A percentile compares a stretch with the other conserved stretches of the same genome.
Conservation (phyloP, 805 yeast genomes). For the Metschnikowia gruessii region DNA sequence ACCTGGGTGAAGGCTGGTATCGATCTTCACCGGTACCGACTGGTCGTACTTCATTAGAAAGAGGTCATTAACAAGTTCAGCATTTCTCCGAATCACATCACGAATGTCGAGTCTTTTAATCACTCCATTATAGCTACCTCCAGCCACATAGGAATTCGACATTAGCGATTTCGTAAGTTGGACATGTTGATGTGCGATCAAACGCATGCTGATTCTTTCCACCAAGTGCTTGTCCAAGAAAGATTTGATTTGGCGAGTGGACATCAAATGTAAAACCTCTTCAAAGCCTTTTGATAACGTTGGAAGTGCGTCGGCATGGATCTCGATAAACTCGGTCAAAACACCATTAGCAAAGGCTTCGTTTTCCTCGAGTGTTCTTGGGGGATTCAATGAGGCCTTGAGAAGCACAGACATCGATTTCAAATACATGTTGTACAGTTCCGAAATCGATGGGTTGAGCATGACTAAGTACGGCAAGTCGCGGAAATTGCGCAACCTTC, state of each 20-base stretch:
- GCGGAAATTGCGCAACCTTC: conserved; percentile 66
- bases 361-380: conserved; percentile 53
- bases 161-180: conserved; percentile 47
- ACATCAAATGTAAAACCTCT: conserved; percentile 52
- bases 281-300: conserved; percentile 77
- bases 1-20: conserved; percentile 34
- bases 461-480: conserved; percentile 79
- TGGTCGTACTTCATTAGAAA: conserved; percentile 81
- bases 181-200: conserved; percentile 83
- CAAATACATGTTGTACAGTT: conserved; percentile 70
- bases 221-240: conserved; percentile 74
- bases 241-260: conserved; percentile 48
- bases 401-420: conserved; percentile 52
- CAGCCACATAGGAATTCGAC: conserved; percentile 45
- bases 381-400: conserved; percentile 35
- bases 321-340: conserved; percentile 58
- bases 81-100: conserved; percentile 58
- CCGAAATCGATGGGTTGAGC: conserved; percentile 81
- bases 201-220: conserved; percentile 83
- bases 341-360: conserved; percentile 46
- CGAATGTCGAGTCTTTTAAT: conserved; percentile 65
- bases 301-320: conserved; percentile 83
- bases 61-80: conserved; percentile 77
- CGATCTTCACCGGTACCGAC: conserved; percentile 57
- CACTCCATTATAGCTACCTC: conserved; percentile 56